These are phyloP conservation scores for Drechmeria coniospora DNA, from an alignment of 2,329 filamentous ascomycete genomes.

Conservation along the genomic window DNA sequence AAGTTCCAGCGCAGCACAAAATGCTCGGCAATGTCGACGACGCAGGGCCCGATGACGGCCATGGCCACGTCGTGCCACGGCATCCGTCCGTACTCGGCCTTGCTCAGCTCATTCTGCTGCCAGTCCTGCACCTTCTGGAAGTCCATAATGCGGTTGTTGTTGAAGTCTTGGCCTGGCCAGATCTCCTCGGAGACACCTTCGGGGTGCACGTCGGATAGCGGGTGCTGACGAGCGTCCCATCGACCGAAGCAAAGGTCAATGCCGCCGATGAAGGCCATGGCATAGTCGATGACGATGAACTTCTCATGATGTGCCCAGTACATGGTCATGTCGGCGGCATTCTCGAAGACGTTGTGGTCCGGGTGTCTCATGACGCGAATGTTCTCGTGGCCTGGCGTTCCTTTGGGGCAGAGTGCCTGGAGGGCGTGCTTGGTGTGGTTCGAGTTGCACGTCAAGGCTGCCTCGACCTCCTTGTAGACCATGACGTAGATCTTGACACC, in stretches of 20 bases:
- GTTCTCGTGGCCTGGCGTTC: slow-evolving; percentile 69
- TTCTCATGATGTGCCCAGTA: slow-evolving; percentile 99
- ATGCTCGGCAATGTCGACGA: slow-evolving; percentile 90
- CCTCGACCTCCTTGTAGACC: slow-evolving; percentile 78
- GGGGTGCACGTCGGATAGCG: slow-evolving; percentile 75
- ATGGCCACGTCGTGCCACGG: slow-evolving; percentile 96
- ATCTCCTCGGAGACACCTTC: slow-evolving; percentile 68
- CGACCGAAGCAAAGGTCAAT: slow-evolving; percentile 91
- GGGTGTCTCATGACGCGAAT: slow-evolving; percentile 83
- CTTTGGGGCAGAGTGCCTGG: slow-evolving; percentile 64
- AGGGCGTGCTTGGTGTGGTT: slow-evolving; percentile 82
- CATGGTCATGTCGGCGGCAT: slow-evolving; percentile 88
- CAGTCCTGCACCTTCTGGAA: slow-evolving; percentile 84
- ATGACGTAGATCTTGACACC: slow-evolving; percentile 91
- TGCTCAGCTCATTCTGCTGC: slow-evolving; percentile 85
- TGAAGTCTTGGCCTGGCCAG: slow-evolving; percentile 94
- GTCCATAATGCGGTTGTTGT: slow-evolving; percentile 93
- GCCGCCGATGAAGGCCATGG: slow-evolving; percentile 82
- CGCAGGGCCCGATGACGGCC: slow-evolving; percentile 75
- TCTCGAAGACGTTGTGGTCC: slow-evolving; percentile 89
- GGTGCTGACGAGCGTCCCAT: slow-evolving; percentile 80
- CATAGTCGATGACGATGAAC: slow-evolving; percentile 88
- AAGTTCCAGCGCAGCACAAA: slow-evolving; percentile 96
- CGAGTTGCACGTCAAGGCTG: slow-evolving; percentile 80
- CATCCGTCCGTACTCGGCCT: slow-evolving; percentile 87